Base-by-base conservation (phyloP, 139 green algal genomes). In the Chlorella sp. region DNA sequence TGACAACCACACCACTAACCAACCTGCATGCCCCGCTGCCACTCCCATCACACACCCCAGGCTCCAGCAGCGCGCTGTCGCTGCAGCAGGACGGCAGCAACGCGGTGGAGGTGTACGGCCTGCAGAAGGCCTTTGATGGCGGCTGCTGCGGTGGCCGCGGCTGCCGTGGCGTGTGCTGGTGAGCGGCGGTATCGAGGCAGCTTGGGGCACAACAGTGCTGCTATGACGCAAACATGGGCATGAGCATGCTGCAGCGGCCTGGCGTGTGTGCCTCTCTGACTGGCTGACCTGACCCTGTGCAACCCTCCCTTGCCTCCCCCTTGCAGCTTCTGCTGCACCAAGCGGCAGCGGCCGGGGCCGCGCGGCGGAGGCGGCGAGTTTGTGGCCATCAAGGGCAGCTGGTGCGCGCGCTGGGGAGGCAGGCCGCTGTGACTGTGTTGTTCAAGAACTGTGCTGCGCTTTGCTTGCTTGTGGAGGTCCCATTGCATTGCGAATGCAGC, bases 41-140 rank as follows among this genome's bases (percentile, higher is more conserved):
- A 28, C 34, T 16, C 34, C 34, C 67, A 6, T 30, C 1, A n/a
- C 44, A 51, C 51, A 60, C 2, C 28, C 51, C 81, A 74, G 71
- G 72, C 39, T 68, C 60, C 7, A 32, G 72, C 44, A 57, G 30
- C 41, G 39, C 60, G 13, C 51, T 83, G 71, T 62, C 73, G n/a
- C 15, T 74, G 56, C 44, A 74, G 51, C 25, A 51, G 11, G 82
- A 74, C 38, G 21, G 7, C 41, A 39, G 23, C 44, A 88, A 94
- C n/a, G 93, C 95, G 0, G 89, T 97, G 9, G 94, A 98, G 88
- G 87, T 98, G 69, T 97, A 92, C 83, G 95, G 92, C n/a, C 90
- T 98, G 69, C 91, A 94, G 51, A 94, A 93, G 65, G 80, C 87
- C 4, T 95, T 94, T 75, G 65, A 57, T 13, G 16, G 63, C 30